Percentiles rank a stretch among this genome's conserved stretches.
Conservation (phyloP, 1,139 yeast species). For the Arxiozyma heterogenica region DNA sequence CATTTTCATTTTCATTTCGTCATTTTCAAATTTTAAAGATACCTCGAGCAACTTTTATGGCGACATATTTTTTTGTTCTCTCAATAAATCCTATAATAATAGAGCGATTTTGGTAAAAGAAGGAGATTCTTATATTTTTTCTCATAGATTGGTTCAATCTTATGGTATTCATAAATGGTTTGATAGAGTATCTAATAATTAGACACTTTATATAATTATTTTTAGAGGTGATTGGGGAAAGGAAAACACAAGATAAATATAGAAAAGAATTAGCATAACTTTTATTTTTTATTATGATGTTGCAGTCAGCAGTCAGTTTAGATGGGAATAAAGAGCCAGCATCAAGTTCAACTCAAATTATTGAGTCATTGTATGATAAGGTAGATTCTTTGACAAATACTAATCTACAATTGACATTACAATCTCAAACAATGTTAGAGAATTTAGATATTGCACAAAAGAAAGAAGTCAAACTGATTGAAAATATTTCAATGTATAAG, state of each 20-base stretch:
- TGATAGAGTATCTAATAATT: neutral
- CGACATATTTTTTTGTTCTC: neutral
- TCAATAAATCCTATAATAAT: neutral
- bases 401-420: conserved; percentile 39
- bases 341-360: conserved; percentile 33
- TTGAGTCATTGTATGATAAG: conserved; percentile 48
- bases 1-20: neutral
- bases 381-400: conserved; percentile 48
- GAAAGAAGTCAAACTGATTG: conserved; percentile 52
- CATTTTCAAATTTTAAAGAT: neutral
- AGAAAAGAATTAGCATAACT: too few species aligned
- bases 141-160: neutral
- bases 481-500: conserved; percentile 42
- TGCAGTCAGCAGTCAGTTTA: neutral
- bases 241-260: neutral
- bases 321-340: neutral
- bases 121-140: too few species aligned
- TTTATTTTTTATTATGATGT: neutral
- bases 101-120: neutral
- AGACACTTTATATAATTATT: neutral
- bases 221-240: neutral
- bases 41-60: neutral
- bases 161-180: too few species aligned
- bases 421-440: conserved; percentile 42
- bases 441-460: conserved; percentile 41